Conservation (phyloP, 2,329 filamentous ascomycete species). For the Fusarium sp. region DNA sequence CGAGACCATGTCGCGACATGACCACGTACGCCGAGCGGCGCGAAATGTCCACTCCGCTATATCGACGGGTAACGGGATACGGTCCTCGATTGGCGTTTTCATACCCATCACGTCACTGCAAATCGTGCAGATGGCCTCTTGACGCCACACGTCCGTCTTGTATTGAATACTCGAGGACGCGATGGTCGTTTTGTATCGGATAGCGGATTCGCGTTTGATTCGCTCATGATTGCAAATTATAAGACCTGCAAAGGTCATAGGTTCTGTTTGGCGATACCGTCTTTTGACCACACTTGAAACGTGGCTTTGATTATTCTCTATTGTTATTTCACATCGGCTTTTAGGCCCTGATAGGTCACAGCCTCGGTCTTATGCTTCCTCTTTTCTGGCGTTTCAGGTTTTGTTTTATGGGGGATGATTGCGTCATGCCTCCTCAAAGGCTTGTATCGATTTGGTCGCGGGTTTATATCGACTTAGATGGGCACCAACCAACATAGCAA, state of each 20-base stretch:
- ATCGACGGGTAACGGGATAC: background rate
- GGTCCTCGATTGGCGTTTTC: background rate
- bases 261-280: constrained; percentile 14
- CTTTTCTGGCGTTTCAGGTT: constrained; percentile 24
- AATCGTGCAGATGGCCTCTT: background rate
- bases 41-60: background rate
- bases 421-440: constrained; percentile 9
- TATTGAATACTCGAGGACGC: background rate
- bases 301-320: background rate
- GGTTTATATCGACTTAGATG: constrained; percentile 16
- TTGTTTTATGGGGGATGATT: constrained; percentile 11
- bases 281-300: background rate
- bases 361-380: constrained; percentile 21
- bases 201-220: background rate
- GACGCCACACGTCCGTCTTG: background rate
- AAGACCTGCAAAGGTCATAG: background rate
- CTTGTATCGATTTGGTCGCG: constrained; percentile 6
- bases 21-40: constrained; percentile 3
- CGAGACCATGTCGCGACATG: constrained; percentile 14
- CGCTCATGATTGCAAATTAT: constrained; percentile 1
- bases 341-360: constrained; percentile 7
- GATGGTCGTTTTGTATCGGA: constrained; percentile 2
- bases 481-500: background rate
- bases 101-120: background rate
- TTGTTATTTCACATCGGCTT: constrained; percentile 19